Percentiles rank a stretch among this genome's conserved stretches.
Conservation (phyloP, 352 stramenopile species). For the Elongisporangium undulatum region DNA sequence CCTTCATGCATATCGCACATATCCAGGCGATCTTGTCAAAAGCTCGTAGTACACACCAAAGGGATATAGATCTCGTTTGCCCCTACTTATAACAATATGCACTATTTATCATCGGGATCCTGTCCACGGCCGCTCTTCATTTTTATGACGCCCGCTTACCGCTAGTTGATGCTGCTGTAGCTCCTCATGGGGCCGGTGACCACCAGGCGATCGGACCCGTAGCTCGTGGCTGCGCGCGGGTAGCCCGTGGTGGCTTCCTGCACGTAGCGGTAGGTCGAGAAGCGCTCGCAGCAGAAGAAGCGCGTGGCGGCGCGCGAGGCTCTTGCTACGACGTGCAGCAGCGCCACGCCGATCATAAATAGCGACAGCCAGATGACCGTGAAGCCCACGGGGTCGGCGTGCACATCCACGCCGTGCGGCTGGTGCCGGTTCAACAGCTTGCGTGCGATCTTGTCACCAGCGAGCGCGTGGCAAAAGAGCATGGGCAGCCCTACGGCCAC, state of each 20-base stretch:
- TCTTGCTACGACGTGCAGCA: slow-evolving; percentile 47
- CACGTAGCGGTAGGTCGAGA: slow-evolving; percentile 8
- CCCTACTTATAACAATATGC: neutral
- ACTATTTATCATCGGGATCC: neutral
- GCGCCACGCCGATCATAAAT: slow-evolving; percentile 44
- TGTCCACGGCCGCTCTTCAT: neutral
- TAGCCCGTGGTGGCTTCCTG: neutral
- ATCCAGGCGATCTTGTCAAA: neutral
- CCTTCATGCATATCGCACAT: neutral
- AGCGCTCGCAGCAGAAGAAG: slow-evolving; percentile 66
- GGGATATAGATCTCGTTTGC: neutral
- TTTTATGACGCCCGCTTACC: neutral
- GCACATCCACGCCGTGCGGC: slow-evolving; percentile 7
- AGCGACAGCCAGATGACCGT: slow-evolving; percentile 34
- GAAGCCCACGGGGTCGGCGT: slow-evolving; percentile 35
- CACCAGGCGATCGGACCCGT: neutral
- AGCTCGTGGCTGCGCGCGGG: neutral
- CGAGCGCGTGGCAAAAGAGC: slow-evolving; percentile 9
- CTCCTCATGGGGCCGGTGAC: neutral
- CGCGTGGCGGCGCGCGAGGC: slow-evolving; percentile 39
- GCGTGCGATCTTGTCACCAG: slow-evolving; percentile 10
- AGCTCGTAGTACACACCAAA: neutral
- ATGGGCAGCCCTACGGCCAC: slow-evolving; percentile 28
- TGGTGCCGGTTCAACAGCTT: neutral
- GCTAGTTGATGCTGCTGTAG: neutral